Evolutionary conservation across 2,329 filamentous ascomycete species (phyloP).

Genomic region (Camptophora hylomeconis): DNA sequence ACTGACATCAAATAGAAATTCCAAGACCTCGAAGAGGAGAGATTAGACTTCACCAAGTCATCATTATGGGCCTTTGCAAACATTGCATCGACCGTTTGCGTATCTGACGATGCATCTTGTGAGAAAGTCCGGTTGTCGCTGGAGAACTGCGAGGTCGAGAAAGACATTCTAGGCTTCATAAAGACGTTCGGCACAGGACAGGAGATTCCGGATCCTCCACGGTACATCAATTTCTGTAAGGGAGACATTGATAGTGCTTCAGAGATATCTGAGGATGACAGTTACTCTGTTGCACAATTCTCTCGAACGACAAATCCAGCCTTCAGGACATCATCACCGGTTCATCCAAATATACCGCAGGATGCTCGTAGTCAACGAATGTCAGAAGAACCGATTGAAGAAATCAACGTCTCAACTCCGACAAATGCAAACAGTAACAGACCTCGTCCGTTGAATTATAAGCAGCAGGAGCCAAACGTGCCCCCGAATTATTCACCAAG

Average conservation of each 20-base stretch:
- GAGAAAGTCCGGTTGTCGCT: conserved; percentile 90
- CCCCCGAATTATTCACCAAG: conserved; percentile 39
- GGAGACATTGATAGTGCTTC: conserved; percentile 76
- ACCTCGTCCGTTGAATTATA: conserved; percentile 16
- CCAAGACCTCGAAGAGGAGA: conserved; percentile 94
- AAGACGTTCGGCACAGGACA: conserved; percentile 80
- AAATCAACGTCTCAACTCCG: conserved; percentile 11
- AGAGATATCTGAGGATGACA: conserved; percentile 76
- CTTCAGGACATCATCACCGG: conserved; percentile 89
- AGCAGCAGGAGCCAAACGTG: conserved; percentile 14
- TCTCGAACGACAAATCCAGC: conserved; percentile 89
- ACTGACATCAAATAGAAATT: conserved; percentile 71
- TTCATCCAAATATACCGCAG: conserved; percentile 59
- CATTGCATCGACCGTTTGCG: conserved; percentile 90
- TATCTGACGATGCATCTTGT: conserved; percentile 91
- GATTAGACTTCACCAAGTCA: conserved; percentile 92
- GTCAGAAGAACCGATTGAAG: conserved; percentile 12
- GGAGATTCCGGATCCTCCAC: conserved; percentile 92
- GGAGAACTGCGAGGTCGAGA: conserved; percentile 93
- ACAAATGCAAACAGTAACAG: conserved; percentile 14
- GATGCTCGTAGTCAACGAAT: conserved; percentile 8
- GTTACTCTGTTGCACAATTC: conserved; percentile 91
- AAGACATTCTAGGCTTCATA: conserved; percentile 84
- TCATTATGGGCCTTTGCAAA: conserved; percentile 98
- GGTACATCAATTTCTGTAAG: conserved; percentile 97